Percentiles rank a stretch among this genome's conserved stretches.
Conservation (phyloP, 495 filamentous ascomycete genomes). For the Copromyces sp. region DNA sequence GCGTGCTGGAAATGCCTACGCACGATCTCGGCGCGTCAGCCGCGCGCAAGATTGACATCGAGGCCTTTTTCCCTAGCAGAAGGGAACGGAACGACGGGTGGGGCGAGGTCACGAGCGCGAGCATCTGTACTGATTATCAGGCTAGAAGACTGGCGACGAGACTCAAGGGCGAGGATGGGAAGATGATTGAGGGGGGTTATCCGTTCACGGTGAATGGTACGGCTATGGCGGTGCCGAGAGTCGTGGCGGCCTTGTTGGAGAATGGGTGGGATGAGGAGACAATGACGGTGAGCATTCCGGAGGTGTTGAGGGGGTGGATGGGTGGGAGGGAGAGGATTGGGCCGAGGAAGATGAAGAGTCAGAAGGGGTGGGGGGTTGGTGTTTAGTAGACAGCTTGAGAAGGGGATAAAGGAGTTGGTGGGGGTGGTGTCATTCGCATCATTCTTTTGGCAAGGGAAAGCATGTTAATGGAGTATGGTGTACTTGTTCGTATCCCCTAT, state of each 20-base stretch:
- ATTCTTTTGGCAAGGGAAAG: neutral
- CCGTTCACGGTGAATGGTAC: slow-evolving; percentile 92
- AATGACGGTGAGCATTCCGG: slow-evolving; percentile 58
- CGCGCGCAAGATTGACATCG: slow-evolving; percentile 78
- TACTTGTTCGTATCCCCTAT: neutral
- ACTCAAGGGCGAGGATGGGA: slow-evolving; percentile 35
- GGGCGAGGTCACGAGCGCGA: slow-evolving; percentile 88
- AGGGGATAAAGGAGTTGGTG: neutral
- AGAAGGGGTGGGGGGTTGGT: neutral
- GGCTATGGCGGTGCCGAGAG: slow-evolving; percentile 79
- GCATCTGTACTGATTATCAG: slow-evolving; percentile 94
- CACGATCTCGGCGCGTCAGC: slow-evolving; percentile 83
- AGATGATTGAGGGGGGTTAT: slow-evolving; percentile 33
- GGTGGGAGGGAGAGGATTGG: slow-evolving; percentile 58
- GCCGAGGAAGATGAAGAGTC: slow-evolving; percentile 14
- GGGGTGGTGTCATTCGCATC: neutral
- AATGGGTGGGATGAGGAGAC: slow-evolving; percentile 71
- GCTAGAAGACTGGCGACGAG: slow-evolving; percentile 68
- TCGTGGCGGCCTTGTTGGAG: slow-evolving; percentile 86
- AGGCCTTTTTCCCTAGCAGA: slow-evolving; percentile 85
- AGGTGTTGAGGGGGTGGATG: slow-evolving; percentile 70
- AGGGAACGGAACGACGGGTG: slow-evolving; percentile 64
- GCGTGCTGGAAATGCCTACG: slow-evolving; percentile 86
- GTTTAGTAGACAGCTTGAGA: neutral
- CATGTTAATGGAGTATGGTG: neutral